These are phyloP conservation scores for Xylaria sp. DNA, from an alignment of 2,329 filamentous ascomycete genomes.

Conservation along the genomic window DNA sequence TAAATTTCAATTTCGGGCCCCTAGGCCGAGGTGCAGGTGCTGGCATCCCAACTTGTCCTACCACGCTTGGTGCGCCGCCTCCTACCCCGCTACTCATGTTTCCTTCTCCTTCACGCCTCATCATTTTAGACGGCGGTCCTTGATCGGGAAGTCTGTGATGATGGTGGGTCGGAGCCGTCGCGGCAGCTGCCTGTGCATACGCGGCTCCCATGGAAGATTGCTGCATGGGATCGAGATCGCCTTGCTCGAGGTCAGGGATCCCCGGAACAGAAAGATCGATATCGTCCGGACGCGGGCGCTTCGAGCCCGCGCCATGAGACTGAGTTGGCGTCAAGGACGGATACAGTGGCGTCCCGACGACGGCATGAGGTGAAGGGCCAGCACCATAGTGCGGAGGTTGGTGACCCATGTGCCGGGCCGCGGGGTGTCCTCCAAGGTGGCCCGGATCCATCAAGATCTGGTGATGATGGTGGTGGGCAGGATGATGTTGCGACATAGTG, in stretches of 20 bases:
- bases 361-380: slow-evolving; percentile 57
- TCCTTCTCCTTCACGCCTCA: slow-evolving; percentile 67
- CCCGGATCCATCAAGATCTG: slow-evolving; percentile 67
- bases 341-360: slow-evolving; percentile 63
- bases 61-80: slow-evolving; percentile 82
- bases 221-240: slow-evolving; percentile 67
- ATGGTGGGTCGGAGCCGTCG: slow-evolving; percentile 72
- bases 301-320: slow-evolving; percentile 54
- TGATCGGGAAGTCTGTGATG: slow-evolving; percentile 84
- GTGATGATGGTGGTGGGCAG: slow-evolving; percentile 63
- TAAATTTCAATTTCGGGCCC: slow-evolving; percentile 93
- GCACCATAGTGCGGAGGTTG: slow-evolving; percentile 66
- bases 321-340: slow-evolving; percentile 59
- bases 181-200: slow-evolving; percentile 60
- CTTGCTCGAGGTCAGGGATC: slow-evolving; percentile 64
- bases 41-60: slow-evolving; percentile 89
- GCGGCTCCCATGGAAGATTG: slow-evolving; percentile 63
- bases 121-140: slow-evolving; percentile 74
- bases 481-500: slow-evolving; percentile 58
- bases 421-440: slow-evolving; percentile 64
- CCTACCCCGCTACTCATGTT: slow-evolving; percentile 57
- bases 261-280: slow-evolving; percentile 66
- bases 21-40: slow-evolving; percentile 81
- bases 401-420: slow-evolving; percentile 60
- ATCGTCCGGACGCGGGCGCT: slow-evolving; percentile 68